Percentiles rank a stretch among this genome's conserved stretches.
Evolutionary conservation across 2,329 filamentous ascomycete species (phyloP).

Genomic region (Fusarium cicatricum): DNA sequence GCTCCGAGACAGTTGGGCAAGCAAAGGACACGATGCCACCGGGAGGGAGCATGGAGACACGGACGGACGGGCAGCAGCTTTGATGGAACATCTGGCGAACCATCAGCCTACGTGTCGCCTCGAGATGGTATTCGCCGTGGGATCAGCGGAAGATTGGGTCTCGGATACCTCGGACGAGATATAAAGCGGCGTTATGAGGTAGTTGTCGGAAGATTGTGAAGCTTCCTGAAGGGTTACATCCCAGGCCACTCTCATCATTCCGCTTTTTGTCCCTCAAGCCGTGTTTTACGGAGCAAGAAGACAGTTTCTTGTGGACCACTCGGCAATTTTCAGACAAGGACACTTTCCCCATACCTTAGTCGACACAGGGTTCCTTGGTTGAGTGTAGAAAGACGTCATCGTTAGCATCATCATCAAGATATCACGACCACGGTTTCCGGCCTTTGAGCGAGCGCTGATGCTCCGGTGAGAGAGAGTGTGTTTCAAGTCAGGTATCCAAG

Average conservation of each 20-base stretch:
- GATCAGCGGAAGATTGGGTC: conserved; percentile 29
- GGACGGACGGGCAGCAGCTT: conserved; percentile 11
- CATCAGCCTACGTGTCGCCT: conserved; percentile 41
- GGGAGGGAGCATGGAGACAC: conserved; percentile 21
- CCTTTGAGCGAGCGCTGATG: conserved; percentile 26
- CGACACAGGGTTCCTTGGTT: neutral
- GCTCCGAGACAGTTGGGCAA: conserved; percentile 30
- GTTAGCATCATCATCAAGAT: conserved; percentile 9
- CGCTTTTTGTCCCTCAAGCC: conserved; percentile 22
- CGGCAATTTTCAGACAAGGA: conserved; percentile 21
- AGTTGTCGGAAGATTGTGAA: conserved; percentile 24
- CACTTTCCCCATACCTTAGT: conserved; percentile 1
- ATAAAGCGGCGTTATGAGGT: conserved; percentile 38
- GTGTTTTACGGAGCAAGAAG: conserved; percentile 26
- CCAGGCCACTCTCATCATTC: conserved; percentile 16
- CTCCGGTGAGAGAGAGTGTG: conserved; percentile 14
- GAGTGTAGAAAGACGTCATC: conserved; percentile 25
- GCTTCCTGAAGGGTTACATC: conserved; percentile 28
- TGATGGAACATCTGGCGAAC: neutral
- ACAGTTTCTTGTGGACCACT: conserved; percentile 13
- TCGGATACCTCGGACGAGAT: conserved; percentile 36
- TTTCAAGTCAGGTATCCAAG: conserved; percentile 29
- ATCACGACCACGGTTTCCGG: conserved; percentile 13
- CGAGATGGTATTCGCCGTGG: conserved; percentile 31
- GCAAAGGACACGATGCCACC: conserved; percentile 28